phyloP scores from a whole-genome alignment of 192 early-diverging fungal species.

The Lunasporangiospora selenospora region DNA sequence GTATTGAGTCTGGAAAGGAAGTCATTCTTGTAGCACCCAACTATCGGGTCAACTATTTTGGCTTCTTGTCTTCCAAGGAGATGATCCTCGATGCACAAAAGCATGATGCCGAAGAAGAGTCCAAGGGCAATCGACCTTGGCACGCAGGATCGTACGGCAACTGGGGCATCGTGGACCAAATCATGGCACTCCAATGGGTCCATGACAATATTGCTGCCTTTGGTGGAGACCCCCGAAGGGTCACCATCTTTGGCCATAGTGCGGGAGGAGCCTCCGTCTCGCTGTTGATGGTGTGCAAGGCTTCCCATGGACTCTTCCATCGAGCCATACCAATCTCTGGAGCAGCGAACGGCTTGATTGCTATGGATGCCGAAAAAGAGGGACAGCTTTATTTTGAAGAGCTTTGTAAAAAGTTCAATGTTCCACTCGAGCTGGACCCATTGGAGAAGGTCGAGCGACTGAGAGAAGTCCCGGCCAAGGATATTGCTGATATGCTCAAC shows the following conservation, averaged over 20 bases:
- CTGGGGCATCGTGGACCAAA: conserved; percentile 56
- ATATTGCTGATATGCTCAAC: background rate
- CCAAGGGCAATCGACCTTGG: too few species aligned
- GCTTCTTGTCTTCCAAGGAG: conserved; percentile 49
- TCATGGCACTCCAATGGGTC: conserved; percentile 62
- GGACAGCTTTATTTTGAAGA: conserved; percentile 11
- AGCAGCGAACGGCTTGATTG: background rate
- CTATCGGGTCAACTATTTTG: conserved; percentile 55
- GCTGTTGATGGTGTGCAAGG: conserved; percentile 14
- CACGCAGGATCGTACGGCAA: conserved; percentile 23
- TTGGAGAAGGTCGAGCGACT: conserved; percentile 6
- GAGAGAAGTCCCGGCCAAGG: background rate
- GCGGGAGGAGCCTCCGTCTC: conserved; percentile 54
- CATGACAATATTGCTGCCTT: conserved; percentile 62
- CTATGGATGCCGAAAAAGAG: background rate
- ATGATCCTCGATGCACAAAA: conserved; percentile 9
- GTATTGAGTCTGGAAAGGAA: too few species aligned
- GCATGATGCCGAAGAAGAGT: too few species aligned
- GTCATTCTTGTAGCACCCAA: conserved; percentile 51
- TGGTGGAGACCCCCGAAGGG: conserved; percentile 56
- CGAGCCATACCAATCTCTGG: conserved; percentile 9
- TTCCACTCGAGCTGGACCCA: background rate
- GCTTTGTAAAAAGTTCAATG: conserved; percentile 4
- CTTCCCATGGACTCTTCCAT: conserved; percentile 3
- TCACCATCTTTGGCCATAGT: conserved; percentile 64